Conservation (phyloP, 805 yeast genomes). For the Brettanomyces naardenensis region DNA sequence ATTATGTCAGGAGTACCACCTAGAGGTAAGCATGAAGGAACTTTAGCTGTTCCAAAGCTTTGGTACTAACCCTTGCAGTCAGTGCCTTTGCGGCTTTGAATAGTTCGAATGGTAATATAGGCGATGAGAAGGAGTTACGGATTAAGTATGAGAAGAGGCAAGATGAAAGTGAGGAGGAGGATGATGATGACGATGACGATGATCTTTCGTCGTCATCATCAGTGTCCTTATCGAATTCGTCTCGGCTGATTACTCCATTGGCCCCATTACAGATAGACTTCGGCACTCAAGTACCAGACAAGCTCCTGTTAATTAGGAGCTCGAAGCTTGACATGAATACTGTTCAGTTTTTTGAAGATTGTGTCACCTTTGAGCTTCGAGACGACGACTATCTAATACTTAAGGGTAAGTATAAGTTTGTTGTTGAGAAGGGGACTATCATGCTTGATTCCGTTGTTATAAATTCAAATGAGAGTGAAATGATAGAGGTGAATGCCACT, state of each 20-base stretch:
- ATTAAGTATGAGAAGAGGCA: slow-evolving; percentile 8
- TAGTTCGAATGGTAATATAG: slow-evolving; percentile 12
- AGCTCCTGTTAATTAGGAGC: not conserved
- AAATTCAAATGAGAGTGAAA: slow-evolving; percentile 17
- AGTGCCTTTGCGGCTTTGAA: slow-evolving; percentile 29
- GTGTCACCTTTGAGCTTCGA: slow-evolving; percentile 35
- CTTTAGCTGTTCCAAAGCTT: no score
- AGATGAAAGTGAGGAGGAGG: slow-evolving; percentile 1
- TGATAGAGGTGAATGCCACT: slow-evolving; percentile 24
- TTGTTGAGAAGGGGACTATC: slow-evolving; percentile 40
- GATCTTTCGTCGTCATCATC: not conserved
- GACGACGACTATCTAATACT: slow-evolving; percentile 34
- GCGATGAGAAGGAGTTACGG: slow-evolving; percentile 7
- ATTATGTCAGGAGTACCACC: no score
- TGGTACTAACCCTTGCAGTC: slow-evolving; percentile 5
- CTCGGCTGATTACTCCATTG: not conserved
- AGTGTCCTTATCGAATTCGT: not conserved
- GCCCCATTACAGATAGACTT: not conserved
- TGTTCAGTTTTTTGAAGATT: slow-evolving; percentile 2
- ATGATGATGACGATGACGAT: slow-evolving; percentile 1
- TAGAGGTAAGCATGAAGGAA: no score
- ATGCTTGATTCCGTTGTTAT: slow-evolving; percentile 32
- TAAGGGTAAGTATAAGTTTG: slow-evolving; percentile 38
- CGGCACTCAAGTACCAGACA: not conserved
- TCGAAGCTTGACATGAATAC: not conserved